Conservation (phyloP, 140 eudicot species). For the Anethum foeniculum region DNA sequence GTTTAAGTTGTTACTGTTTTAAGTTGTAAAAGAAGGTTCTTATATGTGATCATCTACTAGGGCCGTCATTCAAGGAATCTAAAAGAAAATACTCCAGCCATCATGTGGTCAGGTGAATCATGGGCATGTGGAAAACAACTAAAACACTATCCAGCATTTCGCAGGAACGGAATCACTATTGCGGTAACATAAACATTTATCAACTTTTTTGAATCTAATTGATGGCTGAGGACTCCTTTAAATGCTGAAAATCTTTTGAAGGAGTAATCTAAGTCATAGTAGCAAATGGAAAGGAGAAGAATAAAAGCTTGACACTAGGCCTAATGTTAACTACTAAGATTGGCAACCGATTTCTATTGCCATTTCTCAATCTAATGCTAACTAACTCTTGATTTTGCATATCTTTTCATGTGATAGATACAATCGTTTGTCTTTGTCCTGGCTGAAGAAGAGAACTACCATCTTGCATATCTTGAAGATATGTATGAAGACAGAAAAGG, state of each 20-base stretch:
- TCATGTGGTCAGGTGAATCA: conserved; percentile 84
- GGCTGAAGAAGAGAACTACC: conserved; percentile 80
- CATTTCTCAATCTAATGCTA: background rate
- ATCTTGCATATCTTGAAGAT: conserved; percentile 90
- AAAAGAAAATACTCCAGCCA: conserved; percentile 48
- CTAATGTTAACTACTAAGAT: background rate
- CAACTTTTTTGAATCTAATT: background rate
- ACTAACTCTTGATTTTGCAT: background rate
- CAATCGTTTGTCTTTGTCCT: conserved; percentile 91
- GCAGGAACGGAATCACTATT: conserved; percentile 72
- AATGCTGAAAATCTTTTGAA: background rate
- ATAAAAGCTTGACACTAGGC: background rate
- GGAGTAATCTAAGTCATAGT: background rate
- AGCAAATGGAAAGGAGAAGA: background rate
- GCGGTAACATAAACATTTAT: conserved; percentile 40
- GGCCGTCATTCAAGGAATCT: conserved; percentile 51
- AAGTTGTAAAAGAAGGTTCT: background rate
- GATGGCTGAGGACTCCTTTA: background rate
- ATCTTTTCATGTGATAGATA: conserved; percentile 34
- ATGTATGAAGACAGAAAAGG: conserved; percentile 89
- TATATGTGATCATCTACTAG: conserved; percentile 27
- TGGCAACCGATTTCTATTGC: background rate
- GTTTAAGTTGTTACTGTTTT: background rate
- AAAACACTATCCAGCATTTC: conserved; percentile 79
- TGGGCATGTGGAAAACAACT: conserved; percentile 92